These are phyloP conservation scores for Phytophthora europaea DNA, from an alignment of 352 stramenopile species.

Conservation along the genomic window DNA sequence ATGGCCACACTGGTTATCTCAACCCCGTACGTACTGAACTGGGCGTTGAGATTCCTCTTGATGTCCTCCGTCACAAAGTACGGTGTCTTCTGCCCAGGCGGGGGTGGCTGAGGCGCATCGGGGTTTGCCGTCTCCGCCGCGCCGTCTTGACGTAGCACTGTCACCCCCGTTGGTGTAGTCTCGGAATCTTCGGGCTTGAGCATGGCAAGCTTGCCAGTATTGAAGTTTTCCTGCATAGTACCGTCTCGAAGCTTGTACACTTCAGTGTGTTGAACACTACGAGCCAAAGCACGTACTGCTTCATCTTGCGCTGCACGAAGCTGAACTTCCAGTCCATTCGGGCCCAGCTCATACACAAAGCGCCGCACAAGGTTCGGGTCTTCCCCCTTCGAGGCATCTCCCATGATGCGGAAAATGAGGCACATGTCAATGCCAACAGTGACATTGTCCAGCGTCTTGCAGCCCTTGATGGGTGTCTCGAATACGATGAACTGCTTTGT, in stretches of 20 bases:
- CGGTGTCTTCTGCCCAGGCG: conserved; percentile 15
- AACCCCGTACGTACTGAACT: conserved; percentile 73
- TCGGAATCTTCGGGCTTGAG: conserved; percentile 14
- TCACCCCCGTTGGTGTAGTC: background rate
- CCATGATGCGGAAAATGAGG: conserved; percentile 89
- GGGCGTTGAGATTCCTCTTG: conserved; percentile 69
- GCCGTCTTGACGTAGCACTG: conserved; percentile 3
- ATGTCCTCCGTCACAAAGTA: conserved; percentile 67
- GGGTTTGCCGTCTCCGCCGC: background rate
- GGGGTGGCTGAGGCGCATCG: conserved; percentile 4
- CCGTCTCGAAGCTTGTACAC: conserved; percentile 81
- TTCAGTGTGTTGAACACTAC: conserved; percentile 82
- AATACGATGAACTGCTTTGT: conserved; percentile 90
- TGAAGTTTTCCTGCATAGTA: conserved; percentile 63
- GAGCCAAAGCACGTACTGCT: conserved; percentile 73
- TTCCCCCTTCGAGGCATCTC: conserved; percentile 75
- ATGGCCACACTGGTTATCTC: conserved; percentile 73
- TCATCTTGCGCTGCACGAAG: conserved; percentile 80
- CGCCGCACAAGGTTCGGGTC: conserved; percentile 79
- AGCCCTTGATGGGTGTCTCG: conserved; percentile 85
- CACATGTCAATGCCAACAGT: conserved; percentile 87
- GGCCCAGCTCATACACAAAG: conserved; percentile 88
- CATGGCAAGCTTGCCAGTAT: conserved; percentile 50
- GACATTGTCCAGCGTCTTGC: conserved; percentile 89
- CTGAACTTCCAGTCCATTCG: conserved; percentile 81